Evolutionary conservation across 805 yeast species (phyloP).

Genomic region (Metschnikowia santaceciliae): DNA sequence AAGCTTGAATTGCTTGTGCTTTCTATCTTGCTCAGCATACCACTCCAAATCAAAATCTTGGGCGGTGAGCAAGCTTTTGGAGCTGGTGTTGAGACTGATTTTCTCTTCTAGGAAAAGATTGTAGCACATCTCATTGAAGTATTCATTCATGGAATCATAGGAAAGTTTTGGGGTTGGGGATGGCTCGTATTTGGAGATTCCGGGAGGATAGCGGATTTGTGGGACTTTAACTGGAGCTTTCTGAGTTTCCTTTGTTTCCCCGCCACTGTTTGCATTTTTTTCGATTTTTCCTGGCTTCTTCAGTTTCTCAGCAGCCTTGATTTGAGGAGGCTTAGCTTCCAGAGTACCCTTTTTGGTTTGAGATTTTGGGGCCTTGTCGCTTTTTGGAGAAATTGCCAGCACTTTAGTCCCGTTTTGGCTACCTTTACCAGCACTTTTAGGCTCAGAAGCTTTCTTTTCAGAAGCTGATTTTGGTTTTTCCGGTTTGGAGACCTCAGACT

Average conservation of each 20-base stretch:
- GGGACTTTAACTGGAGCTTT: not conserved
- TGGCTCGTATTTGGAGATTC: constrained; percentile 29
- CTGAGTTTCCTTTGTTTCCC: not conserved
- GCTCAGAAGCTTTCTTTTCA: not conserved
- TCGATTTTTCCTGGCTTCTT: not conserved
- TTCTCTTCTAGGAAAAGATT: constrained; percentile 63
- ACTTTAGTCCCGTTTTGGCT: not conserved
- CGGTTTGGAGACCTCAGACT: not conserved
- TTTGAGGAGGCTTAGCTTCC: not conserved
- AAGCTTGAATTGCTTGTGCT: constrained; percentile 38
- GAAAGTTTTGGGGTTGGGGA: constrained; percentile 40
- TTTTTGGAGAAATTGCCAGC: not conserved
- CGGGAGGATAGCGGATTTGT: constrained; percentile 20
- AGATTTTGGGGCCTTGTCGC: not conserved
- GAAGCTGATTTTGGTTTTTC: not conserved
- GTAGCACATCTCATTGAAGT: constrained; percentile 56
- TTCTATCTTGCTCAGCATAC: constrained; percentile 44
- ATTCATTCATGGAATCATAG: constrained; percentile 48
- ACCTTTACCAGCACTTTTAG: not conserved
- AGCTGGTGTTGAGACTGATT: constrained; percentile 29
- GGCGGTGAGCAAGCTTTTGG: constrained; percentile 33
- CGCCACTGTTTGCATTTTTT: not conserved
- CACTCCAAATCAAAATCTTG: constrained; percentile 51
- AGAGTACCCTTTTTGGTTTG: not conserved
- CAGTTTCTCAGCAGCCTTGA: not conserved